Conservation (phyloP, 257 asterid genomes). For the Voacanga thouarsii region DNA sequence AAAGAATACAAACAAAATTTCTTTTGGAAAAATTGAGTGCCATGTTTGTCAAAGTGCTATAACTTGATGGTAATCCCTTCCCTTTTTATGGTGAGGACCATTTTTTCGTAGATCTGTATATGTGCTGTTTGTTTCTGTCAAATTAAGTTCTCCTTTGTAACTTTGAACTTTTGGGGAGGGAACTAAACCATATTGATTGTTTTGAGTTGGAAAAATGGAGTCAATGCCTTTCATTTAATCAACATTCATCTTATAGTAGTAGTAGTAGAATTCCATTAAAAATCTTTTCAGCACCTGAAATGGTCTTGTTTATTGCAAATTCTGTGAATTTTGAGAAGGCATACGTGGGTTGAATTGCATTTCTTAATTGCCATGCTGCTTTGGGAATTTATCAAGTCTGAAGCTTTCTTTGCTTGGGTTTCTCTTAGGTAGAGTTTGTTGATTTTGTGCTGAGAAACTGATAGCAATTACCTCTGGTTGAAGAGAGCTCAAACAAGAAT, state of each 20-base stretch:
- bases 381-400: background rate
- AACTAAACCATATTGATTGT: background rate
- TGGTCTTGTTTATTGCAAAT: constrained; percentile 1
- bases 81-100: background rate
- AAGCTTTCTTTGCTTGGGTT: background rate
- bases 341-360: background rate
- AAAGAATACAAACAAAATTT: background rate
- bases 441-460: background rate
- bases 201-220: background rate
- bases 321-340: background rate
- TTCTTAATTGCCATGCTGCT: background rate
- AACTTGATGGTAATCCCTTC: background rate
- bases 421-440: background rate
- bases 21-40: background rate
- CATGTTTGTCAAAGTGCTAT: background rate
- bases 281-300: background rate
- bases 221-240: background rate
- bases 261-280: background rate
- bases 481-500: background rate
- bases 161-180: background rate
- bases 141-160: background rate
- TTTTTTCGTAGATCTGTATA: background rate
- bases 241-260: background rate
- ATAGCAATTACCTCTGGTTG: background rate
- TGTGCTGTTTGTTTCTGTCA: background rate